phyloP scores from a whole-genome alignment of 257 asterid species.

The Solanum verrucosum region DNA sequence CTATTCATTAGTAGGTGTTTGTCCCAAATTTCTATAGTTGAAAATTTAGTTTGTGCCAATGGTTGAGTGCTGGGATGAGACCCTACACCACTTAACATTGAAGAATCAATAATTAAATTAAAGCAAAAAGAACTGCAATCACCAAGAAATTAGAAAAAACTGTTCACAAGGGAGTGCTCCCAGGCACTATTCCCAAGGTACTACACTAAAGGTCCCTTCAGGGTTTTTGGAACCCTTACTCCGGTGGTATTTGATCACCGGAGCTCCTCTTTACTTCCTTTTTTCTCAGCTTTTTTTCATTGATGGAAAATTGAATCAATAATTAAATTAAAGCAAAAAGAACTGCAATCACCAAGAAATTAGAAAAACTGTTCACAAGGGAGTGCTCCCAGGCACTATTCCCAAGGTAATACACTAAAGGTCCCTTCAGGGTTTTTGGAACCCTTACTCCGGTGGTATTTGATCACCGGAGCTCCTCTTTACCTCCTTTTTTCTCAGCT shows the following conservation, averaged over 20 bases:
- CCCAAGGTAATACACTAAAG: neutral
- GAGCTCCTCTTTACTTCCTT: neutral
- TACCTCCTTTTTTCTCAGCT: neutral
- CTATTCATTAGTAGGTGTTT: neutral
- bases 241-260: neutral
- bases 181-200: neutral
- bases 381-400: neutral
- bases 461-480: neutral
- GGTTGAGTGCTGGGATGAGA: neutral
- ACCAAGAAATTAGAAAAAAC: no score
- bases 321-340: no score
- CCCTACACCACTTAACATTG: no score
- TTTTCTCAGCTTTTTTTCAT: neutral
- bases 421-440: neutral
- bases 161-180: neutral
- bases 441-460: no score
- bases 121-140: no score
- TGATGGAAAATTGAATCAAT: neutral
- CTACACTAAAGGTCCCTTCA: neutral
- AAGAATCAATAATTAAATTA: no score
- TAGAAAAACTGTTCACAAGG: no score
- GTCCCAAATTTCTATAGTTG: neutral
- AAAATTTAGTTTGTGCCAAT: neutral
- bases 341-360: no score
- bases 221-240: neutral